A percentile compares a stretch with the other conserved stretches of the same genome.
Conservation (phyloP, 495 filamentous ascomycete genomes). For the Penicillium chermesinum region DNA sequence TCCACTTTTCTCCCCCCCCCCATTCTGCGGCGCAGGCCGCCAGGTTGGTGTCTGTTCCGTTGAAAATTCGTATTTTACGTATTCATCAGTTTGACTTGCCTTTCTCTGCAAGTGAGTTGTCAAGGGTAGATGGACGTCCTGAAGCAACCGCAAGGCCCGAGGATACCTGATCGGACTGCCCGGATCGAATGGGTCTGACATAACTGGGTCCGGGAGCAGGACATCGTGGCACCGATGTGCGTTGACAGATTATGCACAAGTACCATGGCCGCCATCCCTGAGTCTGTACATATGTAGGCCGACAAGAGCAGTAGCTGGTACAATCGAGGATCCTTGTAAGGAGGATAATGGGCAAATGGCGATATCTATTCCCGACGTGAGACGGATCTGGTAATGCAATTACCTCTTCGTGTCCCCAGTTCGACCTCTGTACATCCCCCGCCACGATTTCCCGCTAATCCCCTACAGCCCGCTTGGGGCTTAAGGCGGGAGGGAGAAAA, state of each 20-base stretch:
- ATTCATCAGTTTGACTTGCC: slow-evolving; percentile 5
- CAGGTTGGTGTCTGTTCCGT: slow-evolving; percentile 28
- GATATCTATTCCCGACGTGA: too few relatives aligned
- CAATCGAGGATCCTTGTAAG: too few relatives aligned
- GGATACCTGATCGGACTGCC: not conserved
- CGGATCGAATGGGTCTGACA: slow-evolving; percentile 1
- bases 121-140: too few relatives aligned
- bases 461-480: slow-evolving; percentile 1
- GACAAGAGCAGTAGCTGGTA: too few relatives aligned
- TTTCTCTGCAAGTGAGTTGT: too few relatives aligned
- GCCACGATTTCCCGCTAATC: slow-evolving; percentile 30
- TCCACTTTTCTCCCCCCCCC: slow-evolving; percentile 29
- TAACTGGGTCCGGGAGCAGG: not conserved
- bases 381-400: not conserved
- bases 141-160: not conserved
- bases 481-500: slow-evolving; percentile 1
- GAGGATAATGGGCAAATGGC: too few relatives aligned
- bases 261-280: not conserved
- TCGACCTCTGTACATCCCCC: slow-evolving; percentile 28
- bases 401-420: slow-evolving; percentile 5
- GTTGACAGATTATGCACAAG: not conserved
- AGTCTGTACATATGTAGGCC: too few relatives aligned
- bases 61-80: too few relatives aligned
- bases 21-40: slow-evolving; percentile 33
- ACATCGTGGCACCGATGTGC: not conserved